phyloP scores from a whole-genome alignment of 345 rosid species.

The Euphorbia tirucalli region DNA sequence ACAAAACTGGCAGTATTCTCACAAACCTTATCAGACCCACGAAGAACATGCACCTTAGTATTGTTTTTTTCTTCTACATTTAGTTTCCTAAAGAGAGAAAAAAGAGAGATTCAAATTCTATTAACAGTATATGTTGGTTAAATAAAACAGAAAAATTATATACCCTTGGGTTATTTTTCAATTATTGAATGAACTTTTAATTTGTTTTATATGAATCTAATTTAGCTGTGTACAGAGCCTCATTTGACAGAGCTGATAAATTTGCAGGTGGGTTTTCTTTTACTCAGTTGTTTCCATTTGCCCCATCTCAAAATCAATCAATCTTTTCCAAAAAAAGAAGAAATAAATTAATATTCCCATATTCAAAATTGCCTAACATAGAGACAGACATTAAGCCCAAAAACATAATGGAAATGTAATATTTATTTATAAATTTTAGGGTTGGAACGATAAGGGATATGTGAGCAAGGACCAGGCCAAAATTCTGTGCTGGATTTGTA shows the following conservation, averaged over 20 bases:
- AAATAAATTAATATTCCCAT: too few relatives aligned
- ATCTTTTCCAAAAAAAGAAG: too few relatives aligned
- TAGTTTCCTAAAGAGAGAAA: neutral
- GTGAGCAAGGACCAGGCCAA: conserved; percentile 31
- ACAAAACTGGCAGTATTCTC: too few relatives aligned
- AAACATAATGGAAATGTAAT: too few relatives aligned
- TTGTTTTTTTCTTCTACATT: conserved; percentile 19
- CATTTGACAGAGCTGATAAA: neutral
- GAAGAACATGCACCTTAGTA: neutral
- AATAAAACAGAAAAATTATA: neutral
- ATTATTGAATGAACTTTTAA: neutral
- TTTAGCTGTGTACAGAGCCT: neutral
- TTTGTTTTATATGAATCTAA: neutral
- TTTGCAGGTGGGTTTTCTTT: neutral
- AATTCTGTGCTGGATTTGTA: conserved; percentile 35
- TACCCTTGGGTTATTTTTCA: neutral
- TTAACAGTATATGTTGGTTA: neutral
- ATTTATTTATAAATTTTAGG: neutral
- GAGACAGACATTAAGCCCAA: too few relatives aligned
- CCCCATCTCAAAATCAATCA: neutral
- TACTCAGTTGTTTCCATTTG: neutral
- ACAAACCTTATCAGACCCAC: too few relatives aligned
- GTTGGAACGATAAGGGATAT: neutral
- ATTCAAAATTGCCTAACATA: neutral
- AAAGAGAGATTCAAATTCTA: conserved; percentile 5